Base-by-base conservation (phyloP, 768 basidiomycete genomes). In the Multifurca ochricompacta region DNA sequence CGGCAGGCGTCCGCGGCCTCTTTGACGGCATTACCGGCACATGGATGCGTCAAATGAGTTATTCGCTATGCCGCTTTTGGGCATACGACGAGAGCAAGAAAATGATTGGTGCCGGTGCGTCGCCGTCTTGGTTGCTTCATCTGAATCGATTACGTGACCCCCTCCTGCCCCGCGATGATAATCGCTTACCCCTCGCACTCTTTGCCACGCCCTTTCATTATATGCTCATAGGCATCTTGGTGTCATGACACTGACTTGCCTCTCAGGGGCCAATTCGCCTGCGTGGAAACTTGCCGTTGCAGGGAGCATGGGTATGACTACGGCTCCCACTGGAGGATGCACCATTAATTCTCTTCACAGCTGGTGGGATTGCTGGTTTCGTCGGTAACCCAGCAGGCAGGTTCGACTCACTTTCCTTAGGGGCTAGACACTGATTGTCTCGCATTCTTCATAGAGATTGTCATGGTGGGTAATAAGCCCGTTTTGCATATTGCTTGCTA, bases 1-100 rank as follows among this genome's bases (percentile, higher is more conserved):
- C 52, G 58, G 54, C 52, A 79, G 81, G 81, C 54, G 70, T 73
- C 45, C 75, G 81, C 35, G 91, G 91, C 2, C 74, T 93, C 44
- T 91, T 81, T 64, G 91, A 92, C 65, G 91, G 91, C 16, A 89
- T 92, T 55, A 74, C 84, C 2, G 91, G 91, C 28, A 95, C 91
- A 25, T 85, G 89, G 81, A 70, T 95, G 69, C 80, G 91, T 27
- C 91, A 95, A 70, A 91, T 93, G 89, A 87, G 83, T 31, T 94
- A 94, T 71, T 91, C 87, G 39, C 74, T 92, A 67, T 91, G 88
- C 67, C 77, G 91, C n/a, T 94, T 92, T 73, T 92, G 89, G 81
- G 89, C 87, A 14, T 91, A 93, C 67, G 91, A 93, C 59, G 86
- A 89, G 72, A 88, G 85, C 67, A 94, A 92, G 76, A 90, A 85